These are phyloP conservation scores for Plasmodium inui DNA, from an alignment of 169 alveolate genomes.

Conservation along the genomic window DNA sequence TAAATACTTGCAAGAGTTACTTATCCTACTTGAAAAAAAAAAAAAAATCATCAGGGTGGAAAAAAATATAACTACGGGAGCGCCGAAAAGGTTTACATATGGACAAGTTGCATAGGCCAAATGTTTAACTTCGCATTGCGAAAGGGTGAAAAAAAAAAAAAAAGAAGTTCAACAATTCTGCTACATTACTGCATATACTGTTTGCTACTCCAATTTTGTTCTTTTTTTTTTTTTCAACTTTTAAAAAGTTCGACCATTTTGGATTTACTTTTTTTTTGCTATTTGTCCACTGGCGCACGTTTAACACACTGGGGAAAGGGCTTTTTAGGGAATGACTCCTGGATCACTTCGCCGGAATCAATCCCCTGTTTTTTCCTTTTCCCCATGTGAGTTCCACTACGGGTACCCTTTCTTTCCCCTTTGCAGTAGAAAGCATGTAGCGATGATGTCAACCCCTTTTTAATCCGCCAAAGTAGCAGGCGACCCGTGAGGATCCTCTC, in stretches of 20 bases:
- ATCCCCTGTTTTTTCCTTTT: neutral
- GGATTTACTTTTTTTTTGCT: neutral
- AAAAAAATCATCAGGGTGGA: neutral
- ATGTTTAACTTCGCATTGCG: neutral
- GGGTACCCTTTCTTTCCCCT: neutral
- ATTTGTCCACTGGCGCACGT: neutral
- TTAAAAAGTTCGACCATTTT: neutral
- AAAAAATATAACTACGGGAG: neutral
- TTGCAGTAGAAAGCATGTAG: neutral
- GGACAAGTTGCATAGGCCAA: neutral
- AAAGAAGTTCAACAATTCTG: neutral
- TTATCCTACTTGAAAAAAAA: neutral
- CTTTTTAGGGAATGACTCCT: neutral
- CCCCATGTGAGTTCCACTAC: neutral
- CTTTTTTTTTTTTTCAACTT: neutral
- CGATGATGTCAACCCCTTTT: neutral
- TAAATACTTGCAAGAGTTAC: neutral
- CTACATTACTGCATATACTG: neutral
- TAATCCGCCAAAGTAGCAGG: neutral
- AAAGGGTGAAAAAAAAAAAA: neutral
- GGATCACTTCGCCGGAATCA: neutral
- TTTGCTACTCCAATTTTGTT: neutral
- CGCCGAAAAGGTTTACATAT: neutral
- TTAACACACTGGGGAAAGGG: neutral
- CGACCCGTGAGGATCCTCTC: neutral